Conservation (phyloP, 257 asterid genomes). For the Ligustrum vulgare region DNA sequence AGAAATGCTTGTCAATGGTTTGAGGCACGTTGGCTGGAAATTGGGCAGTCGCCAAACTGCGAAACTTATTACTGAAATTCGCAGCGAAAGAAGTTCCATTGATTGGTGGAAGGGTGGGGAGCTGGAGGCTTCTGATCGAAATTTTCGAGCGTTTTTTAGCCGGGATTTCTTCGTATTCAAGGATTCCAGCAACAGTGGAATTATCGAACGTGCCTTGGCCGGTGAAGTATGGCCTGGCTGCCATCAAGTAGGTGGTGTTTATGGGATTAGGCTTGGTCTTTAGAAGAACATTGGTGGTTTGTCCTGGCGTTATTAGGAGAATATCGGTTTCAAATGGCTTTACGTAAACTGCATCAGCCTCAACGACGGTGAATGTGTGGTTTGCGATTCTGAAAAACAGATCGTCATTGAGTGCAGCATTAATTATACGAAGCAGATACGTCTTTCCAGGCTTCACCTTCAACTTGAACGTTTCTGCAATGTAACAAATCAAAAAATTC, state of each 20-base stretch:
- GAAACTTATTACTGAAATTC: slow-evolving; percentile 41
- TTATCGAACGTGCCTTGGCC: slow-evolving; percentile 67
- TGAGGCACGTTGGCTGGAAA: slow-evolving; percentile 52
- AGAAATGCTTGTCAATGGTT: slow-evolving; percentile 34
- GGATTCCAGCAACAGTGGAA: slow-evolving; percentile 59
- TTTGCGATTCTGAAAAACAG: slow-evolving; percentile 59
- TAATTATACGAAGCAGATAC: slow-evolving; percentile 65
- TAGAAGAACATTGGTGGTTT: slow-evolving; percentile 62
- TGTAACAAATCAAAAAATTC: not conserved
- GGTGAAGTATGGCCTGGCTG: slow-evolving; percentile 61
- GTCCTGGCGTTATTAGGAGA: slow-evolving; percentile 53
- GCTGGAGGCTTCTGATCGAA: slow-evolving; percentile 26
- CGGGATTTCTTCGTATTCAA: slow-evolving; percentile 31
- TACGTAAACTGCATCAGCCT: slow-evolving; percentile 59
- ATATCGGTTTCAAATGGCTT: slow-evolving; percentile 57
- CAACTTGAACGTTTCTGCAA: slow-evolving; percentile 56
- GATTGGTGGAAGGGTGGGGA: slow-evolving; percentile 60
- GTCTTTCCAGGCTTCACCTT: slow-evolving; percentile 65
- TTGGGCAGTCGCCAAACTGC: slow-evolving; percentile 48
- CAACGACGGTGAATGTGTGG: slow-evolving; percentile 57
- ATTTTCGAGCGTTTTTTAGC: slow-evolving; percentile 13
- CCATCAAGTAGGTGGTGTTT: slow-evolving; percentile 49
- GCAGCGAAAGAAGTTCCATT: slow-evolving; percentile 53
- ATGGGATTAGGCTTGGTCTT: slow-evolving; percentile 35
- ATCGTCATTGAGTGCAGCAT: slow-evolving; percentile 79